Evolutionary conservation across 164 flowering plant species (phyloP), one percentile per base, ranked within the genome.

Genomic region (Vitis riparia): DNA sequence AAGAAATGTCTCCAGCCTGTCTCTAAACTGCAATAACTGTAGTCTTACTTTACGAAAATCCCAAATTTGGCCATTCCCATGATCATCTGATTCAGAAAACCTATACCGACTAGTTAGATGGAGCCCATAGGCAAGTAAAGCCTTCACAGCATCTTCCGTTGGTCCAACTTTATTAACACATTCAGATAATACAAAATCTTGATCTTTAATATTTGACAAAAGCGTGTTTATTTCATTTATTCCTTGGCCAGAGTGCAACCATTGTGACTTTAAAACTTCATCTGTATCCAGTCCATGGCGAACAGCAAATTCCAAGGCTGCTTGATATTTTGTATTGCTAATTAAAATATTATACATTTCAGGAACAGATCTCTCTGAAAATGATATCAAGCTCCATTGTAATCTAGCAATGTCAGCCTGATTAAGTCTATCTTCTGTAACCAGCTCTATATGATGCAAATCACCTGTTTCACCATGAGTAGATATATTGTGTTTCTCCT

Each of bases 1-100:
- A 53, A 92, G 70, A 84, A 81, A 96, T 79, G 99, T 92, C 80
- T 96, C 98, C 75, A 96, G 80, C 81, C 87, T 87, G 81, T 96
- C 99, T 77, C 76, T 81, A 69, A 78, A 89, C 76, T 89, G 99
- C 83, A 96, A 75, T 59, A 96, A 71, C 75, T 83, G 88, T 68
- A 96, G 91, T 68, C 99, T 86, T 47, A 77, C 63, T 76, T 89
- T 63, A 57, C 94, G 87, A 15, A 73, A 81, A 76, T 86, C 80
- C 97, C 93, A 92, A 67, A 80, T 58, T 74, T 79, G 66, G 17
- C 55, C 73, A 63, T 29, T 12, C 14, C 77, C 73, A 47, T 66
- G 56, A 68, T 81, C 84, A 66, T 85, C 80, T 19, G 73, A 53
- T 57, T 78, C 89, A 65, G 82, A 83, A 82, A 88, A 86, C 47